A percentile compares a stretch with the other conserved stretches of the same genome.
Conservation (phyloP, 768 basidiomycete genomes). For the Dendrothele bispora region DNA sequence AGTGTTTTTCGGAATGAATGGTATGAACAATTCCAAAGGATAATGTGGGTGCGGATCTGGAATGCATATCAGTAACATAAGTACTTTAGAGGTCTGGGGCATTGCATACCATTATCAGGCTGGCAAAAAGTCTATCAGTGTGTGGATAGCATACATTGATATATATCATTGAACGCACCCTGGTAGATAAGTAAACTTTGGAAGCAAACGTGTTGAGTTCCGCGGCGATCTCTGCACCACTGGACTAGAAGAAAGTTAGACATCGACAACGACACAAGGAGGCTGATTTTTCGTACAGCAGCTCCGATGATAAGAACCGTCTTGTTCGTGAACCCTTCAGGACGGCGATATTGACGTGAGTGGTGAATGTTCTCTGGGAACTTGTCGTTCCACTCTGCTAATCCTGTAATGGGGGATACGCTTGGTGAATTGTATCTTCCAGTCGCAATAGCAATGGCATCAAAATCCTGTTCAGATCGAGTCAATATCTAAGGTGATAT, state of each 20-base stretch:
- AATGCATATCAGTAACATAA: not conserved
- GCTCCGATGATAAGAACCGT: conserved; percentile 45
- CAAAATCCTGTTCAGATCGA: conserved; percentile 28
- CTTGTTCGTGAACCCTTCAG: conserved; percentile 33
- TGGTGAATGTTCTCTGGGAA: conserved; percentile 37
- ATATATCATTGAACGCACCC: conserved; percentile 11
- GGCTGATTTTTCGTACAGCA: conserved; percentile 9
- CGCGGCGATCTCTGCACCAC: conserved; percentile 34
- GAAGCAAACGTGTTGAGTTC: conserved; percentile 31
- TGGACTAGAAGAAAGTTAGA: conserved; percentile 21
- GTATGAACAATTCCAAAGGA: conserved; percentile 20
- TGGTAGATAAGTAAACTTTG: conserved; percentile 32
- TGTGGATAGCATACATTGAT: not conserved
- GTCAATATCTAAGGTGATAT: too few species aligned
- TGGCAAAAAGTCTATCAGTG: not conserved
- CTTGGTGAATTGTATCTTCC: conserved; percentile 35
- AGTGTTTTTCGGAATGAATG: conserved; percentile 23
- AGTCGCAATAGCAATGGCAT: conserved; percentile 33
- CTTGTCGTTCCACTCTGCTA: conserved; percentile 30
- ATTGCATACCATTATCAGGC: not conserved
- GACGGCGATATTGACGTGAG: conserved; percentile 42
- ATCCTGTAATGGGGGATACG: conserved; percentile 31
- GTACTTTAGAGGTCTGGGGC: too few species aligned
- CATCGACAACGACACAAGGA: not conserved
- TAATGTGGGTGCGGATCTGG: conserved; percentile 11